These are phyloP conservation scores for Entonaema liquescens DNA, from an alignment of 495 filamentous ascomycete species.

Conservation along the genomic window DNA sequence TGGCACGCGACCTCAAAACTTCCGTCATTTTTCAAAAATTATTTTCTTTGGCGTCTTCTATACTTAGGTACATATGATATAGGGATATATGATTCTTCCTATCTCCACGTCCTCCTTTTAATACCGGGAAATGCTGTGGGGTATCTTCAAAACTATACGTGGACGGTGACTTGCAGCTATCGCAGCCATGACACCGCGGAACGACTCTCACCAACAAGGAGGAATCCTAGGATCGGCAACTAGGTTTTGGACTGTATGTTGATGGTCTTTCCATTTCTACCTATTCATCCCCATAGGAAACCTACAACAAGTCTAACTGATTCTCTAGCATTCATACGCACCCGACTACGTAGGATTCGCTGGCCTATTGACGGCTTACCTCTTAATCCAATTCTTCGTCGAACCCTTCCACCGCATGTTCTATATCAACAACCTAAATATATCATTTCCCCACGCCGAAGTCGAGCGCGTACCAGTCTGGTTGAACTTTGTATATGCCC, in stretches of 20 bases:
- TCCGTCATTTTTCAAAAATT: neutral
- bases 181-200: constrained; percentile 49
- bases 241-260: constrained; percentile 60
- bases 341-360: constrained; percentile 85
- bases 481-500: constrained; percentile 79
- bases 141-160: constrained; percentile 50
- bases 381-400: constrained; percentile 73
- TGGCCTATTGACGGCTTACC: constrained; percentile 70
- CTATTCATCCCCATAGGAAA: neutral
- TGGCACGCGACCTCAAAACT: constrained; percentile 19
- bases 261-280: neutral
- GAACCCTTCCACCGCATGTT: constrained; percentile 92
- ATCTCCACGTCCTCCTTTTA: neutral
- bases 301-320: constrained; percentile 13
- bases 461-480: constrained; percentile 84
- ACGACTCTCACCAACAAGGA: constrained; percentile 29
- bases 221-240: constrained; percentile 52
- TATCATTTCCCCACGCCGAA: constrained; percentile 86
- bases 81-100: neutral
- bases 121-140: constrained; percentile 40
- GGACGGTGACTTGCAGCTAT: constrained; percentile 56
- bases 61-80: too few species aligned
- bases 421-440: constrained; percentile 79
- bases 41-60: too few species aligned
- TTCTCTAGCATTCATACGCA: constrained; percentile 75